A percentile compares a stretch with the other conserved stretches of the same genome.
phyloP scores from a whole-genome alignment of 2,329 filamentous ascomycete species.

The Beauveria rudraprayagi region DNA sequence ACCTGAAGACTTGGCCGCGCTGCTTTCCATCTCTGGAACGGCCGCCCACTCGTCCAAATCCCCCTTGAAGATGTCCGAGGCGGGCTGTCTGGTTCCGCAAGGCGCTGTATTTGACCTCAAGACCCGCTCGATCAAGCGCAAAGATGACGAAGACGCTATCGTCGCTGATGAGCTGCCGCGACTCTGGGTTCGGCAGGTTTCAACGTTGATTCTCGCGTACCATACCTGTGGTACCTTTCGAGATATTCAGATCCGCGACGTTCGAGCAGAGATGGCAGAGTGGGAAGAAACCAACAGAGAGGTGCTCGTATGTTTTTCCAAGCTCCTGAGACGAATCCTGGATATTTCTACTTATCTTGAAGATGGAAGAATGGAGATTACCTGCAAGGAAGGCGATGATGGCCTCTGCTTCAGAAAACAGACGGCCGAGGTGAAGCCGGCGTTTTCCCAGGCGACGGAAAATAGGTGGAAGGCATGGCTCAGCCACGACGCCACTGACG shows the following conservation, averaged over 20 bases:
- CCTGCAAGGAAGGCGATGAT: not conserved
- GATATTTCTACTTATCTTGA: not conserved
- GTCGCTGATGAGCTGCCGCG: not conserved
- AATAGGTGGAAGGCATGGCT: conserved; percentile 16
- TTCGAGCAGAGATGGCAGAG: not conserved
- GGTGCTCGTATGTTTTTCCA: not conserved
- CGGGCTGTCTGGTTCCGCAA: not conserved
- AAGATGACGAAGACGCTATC: not conserved
- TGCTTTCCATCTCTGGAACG: not conserved
- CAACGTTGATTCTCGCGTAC: not conserved
- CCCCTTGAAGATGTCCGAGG: not conserved
- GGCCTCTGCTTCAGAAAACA: conserved; percentile 18
- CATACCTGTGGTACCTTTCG: not conserved
- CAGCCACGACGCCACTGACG: not conserved
- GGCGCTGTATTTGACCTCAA: not conserved
- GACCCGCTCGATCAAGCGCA: not conserved
- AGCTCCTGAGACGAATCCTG: not conserved
- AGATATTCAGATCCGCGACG: not conserved
- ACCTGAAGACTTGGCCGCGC: not conserved
- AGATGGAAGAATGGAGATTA: not conserved
- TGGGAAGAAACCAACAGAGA: not conserved
- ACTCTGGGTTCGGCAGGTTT: not conserved
- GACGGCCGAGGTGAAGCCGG: conserved; percentile 15
- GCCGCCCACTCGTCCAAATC: not conserved
- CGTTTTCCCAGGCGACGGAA: conserved; percentile 20